Conservation (phyloP, 352 stramenopile genomes). For the Phytophthora pluvialis region DNA sequence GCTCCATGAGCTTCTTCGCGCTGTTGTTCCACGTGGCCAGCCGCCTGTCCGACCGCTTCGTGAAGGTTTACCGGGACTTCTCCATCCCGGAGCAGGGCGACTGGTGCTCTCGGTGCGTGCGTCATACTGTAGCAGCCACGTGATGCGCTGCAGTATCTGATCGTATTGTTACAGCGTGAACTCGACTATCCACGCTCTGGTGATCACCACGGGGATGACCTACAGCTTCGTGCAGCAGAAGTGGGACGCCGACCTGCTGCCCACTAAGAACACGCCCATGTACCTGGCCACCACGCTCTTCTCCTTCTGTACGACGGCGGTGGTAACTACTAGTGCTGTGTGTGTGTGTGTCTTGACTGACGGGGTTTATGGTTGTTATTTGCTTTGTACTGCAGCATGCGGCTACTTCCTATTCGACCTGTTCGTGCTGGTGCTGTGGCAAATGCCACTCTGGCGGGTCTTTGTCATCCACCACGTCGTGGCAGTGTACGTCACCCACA, state of each 20-base stretch:
- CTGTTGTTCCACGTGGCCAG: slow-evolving; percentile 59
- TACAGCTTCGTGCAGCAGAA: slow-evolving; percentile 66
- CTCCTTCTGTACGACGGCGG: slow-evolving; percentile 68
- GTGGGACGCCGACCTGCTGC: slow-evolving; percentile 71
- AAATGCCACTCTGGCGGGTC: slow-evolving; percentile 78
- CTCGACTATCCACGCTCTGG: slow-evolving; percentile 77
- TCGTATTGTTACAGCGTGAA: slow-evolving; percentile 57
- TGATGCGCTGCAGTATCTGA: not conserved
- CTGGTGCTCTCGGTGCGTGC: slow-evolving; percentile 80
- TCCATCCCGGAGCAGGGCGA: slow-evolving; percentile 72
- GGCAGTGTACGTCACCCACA: slow-evolving; percentile 59
- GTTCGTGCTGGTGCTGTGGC: slow-evolving; percentile 71
- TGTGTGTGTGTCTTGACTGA: not conserved
- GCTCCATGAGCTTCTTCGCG: slow-evolving; percentile 64
- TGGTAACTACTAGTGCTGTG: not conserved
- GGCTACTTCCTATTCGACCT: slow-evolving; percentile 88
- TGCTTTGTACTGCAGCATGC: slow-evolving; percentile 47
- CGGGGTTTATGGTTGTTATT: not conserved
- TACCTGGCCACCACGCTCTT: slow-evolving; percentile 66
- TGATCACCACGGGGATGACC: slow-evolving; percentile 69
- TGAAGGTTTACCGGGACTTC: slow-evolving; percentile 77
- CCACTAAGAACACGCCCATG: slow-evolving; percentile 54
- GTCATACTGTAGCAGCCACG: not conserved
- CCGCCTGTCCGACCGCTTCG: slow-evolving; percentile 57
- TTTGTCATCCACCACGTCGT: slow-evolving; percentile 86